Base-by-base conservation (phyloP, 768 basidiomycete genomes). In the Cubamyces lactineus region DNA sequence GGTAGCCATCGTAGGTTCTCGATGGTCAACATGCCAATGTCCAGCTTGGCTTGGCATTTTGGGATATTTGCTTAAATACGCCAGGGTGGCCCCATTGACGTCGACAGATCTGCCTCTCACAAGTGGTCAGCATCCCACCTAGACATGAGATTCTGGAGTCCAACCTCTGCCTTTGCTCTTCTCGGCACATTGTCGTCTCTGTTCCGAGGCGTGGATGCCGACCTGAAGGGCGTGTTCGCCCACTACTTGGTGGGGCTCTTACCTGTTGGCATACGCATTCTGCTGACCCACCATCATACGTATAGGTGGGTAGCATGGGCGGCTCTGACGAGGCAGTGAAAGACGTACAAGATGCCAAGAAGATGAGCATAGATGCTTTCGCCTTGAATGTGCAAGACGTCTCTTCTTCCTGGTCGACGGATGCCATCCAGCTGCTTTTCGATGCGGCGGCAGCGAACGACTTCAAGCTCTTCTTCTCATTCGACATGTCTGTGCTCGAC, bases 401-500 rank as follows among this genome's bases (percentile, higher is more conserved):
- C 17, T 26, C 30, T 21, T 38, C 49, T 5, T 24, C 23, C 3
- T 56, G 59, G 54, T 12, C 54, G 4, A 48, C 45, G 19, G 28
- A 54, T 19, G 59, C 52, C 30, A 53, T 46, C 11, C 39, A 56
- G 73, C 74, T 61, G 75, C 62, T 53, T 57, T 79, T 74, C 62
- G 45, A 68, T 34, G 79, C 69, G 0, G 67, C 74, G 1, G 77
- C 73, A 34, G 63, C 68, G 21, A 58, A 67, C 39, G 65, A 67
- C 43, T 77, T 77, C 71, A 75, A 88, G 70, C 76, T 93, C 53
- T 91, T 91, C 74, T 68, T 92, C 61, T 90, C 88, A 17, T 83
- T 92, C 51, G 91, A 93, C 69, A 91, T 90, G 86, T 87, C 69
- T 66, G 79, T 82, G 53, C 52, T 42, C 53, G 51, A 13, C 48